These are phyloP conservation scores for Puccinia polysora DNA, from an alignment of 1,284 basidiomycete genomes.

Conservation along the genomic window DNA sequence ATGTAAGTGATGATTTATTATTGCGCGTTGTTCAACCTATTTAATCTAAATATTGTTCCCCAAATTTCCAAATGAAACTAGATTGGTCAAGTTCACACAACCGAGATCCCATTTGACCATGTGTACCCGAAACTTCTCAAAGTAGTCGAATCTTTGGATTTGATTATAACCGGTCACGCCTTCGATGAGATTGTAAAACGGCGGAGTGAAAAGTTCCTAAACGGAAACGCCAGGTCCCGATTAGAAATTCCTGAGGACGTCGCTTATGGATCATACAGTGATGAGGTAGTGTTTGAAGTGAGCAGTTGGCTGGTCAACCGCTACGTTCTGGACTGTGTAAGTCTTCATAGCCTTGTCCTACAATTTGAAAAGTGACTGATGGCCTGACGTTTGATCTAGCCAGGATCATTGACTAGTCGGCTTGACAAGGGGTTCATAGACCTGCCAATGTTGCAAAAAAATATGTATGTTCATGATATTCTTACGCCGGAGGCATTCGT, in stretches of 20 bases:
- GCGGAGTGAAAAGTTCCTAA: too few relatives aligned
- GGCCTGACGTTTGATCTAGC: not conserved
- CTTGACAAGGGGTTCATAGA: not conserved
- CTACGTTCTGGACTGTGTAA: not conserved
- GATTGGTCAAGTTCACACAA: constrained; percentile 7
- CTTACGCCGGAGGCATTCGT: not conserved
- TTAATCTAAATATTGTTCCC: too few relatives aligned
- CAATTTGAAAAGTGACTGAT: not conserved
- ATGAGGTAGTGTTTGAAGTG: not conserved
- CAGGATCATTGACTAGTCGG: not conserved
- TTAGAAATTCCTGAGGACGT: not conserved
- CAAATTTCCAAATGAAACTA: not conserved
- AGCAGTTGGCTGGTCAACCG: not conserved
- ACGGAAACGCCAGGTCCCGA: not conserved
- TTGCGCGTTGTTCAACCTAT: too few relatives aligned
- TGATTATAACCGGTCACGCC: not conserved
- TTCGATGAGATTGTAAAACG: not conserved
- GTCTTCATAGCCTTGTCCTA: not conserved
- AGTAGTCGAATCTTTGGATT: not conserved
- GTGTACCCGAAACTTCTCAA: not conserved
- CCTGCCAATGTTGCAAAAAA: not conserved
- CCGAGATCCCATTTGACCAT: not conserved
- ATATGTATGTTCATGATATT: not conserved
- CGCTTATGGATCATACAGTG: constrained; percentile 2
- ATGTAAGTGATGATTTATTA: not conserved